These are phyloP conservation scores for Fusarium ambrosium DNA, from an alignment of 2,329 filamentous ascomycete species.

Conservation along the genomic window DNA sequence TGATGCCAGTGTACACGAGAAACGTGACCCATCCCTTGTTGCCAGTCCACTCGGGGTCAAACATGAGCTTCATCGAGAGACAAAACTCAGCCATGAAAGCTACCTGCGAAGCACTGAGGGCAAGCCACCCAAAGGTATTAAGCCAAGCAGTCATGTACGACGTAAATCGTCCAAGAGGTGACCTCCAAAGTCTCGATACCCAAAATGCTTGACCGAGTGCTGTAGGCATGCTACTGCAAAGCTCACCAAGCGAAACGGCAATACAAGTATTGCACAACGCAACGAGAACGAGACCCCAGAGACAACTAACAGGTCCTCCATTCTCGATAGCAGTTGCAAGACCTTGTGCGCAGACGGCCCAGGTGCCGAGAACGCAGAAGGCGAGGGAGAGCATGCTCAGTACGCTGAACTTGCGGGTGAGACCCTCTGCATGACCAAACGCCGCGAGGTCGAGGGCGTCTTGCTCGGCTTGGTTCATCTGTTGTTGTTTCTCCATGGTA, in stretches of 20 bases:
- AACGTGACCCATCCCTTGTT: slow-evolving; percentile 65
- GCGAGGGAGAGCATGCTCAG: slow-evolving; percentile 69
- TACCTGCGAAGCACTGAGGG: slow-evolving; percentile 66
- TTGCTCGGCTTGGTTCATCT: slow-evolving; percentile 40
- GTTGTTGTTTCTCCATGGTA: slow-evolving; percentile 39
- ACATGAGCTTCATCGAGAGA: slow-evolving; percentile 68
- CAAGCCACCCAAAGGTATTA: slow-evolving; percentile 72
- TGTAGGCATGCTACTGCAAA: slow-evolving; percentile 71
- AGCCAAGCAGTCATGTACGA: slow-evolving; percentile 72
- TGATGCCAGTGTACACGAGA: slow-evolving; percentile 67
- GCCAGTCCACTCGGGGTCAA: slow-evolving; percentile 61
- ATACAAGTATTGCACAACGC: slow-evolving; percentile 65
- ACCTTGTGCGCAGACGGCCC: slow-evolving; percentile 67
- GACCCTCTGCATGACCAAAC: slow-evolving; percentile 55
- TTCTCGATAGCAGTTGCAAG: slow-evolving; percentile 63
- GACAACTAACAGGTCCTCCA: slow-evolving; percentile 65
- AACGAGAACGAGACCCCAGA: slow-evolving; percentile 68
- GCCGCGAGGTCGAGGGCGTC: slow-evolving; percentile 53
- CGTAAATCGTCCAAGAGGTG: slow-evolving; percentile 60
- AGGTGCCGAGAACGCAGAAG: slow-evolving; percentile 70
- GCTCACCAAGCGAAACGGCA: slow-evolving; percentile 67
- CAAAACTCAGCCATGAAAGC: slow-evolving; percentile 70
- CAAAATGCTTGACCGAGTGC: slow-evolving; percentile 71
- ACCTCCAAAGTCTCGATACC: slow-evolving; percentile 55
- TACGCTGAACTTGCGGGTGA: slow-evolving; percentile 62